Evolutionary conservation across 2,329 filamentous ascomycete species (phyloP).

Genomic region (Tricladium varicosporioides): DNA sequence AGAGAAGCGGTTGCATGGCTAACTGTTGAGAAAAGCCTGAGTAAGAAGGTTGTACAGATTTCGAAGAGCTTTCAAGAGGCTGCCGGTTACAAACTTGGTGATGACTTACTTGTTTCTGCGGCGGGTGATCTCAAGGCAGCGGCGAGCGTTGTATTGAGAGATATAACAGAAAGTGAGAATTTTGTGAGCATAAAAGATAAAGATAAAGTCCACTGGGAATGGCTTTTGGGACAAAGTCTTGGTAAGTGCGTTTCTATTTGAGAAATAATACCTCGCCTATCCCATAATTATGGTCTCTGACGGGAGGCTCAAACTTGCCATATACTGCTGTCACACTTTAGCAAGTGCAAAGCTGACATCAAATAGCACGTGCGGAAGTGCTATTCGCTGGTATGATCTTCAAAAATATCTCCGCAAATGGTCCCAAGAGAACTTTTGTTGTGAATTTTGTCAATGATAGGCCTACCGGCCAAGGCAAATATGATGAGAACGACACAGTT

Average conservation of each 20-base stretch:
- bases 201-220: conserved; percentile 46
- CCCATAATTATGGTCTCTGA: background rate
- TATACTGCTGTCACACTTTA: background rate
- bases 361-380: conserved; percentile 59
- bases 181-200: conserved; percentile 31
- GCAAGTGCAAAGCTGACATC: conserved; percentile 19
- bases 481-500: conserved; percentile 20
- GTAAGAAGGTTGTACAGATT: conserved; percentile 68
- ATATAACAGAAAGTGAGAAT: conserved; percentile 46
- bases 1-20: conserved; percentile 59
- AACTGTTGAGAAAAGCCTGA: conserved; percentile 55
- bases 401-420: conserved; percentile 57
- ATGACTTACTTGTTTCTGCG: conserved; percentile 61
- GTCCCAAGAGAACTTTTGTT: conserved; percentile 59
- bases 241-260: conserved; percentile 27
- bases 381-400: conserved; percentile 70
- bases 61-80: conserved; percentile 71
- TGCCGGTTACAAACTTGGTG: conserved; percentile 69
- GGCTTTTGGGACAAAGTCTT: conserved; percentile 43
- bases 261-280: background rate
- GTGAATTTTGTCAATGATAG: conserved; percentile 51
- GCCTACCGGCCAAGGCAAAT: conserved; percentile 40
- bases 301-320: background rate
- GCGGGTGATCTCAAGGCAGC: conserved; percentile 52
- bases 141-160: conserved; percentile 57